A percentile compares a stretch with the other conserved stretches of the same genome.
Evolutionary conservation across 2,329 filamentous ascomycete species (phyloP).

Genomic region (Monosporascus sp.): DNA sequence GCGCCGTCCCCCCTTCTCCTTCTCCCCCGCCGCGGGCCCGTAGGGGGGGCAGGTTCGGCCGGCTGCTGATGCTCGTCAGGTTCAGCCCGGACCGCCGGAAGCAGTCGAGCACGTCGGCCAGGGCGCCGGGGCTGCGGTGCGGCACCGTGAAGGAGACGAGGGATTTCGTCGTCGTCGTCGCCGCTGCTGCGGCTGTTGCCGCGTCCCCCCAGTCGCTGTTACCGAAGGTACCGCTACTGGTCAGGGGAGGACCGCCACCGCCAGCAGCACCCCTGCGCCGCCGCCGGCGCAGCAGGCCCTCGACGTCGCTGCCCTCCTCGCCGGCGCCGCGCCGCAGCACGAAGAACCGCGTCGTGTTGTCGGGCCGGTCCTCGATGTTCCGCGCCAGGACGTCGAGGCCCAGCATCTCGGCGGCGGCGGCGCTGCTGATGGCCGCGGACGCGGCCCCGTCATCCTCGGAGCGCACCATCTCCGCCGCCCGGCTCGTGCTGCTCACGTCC

Average conservation of each 20-base stretch:
- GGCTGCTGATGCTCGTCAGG: slow-evolving; percentile 83
- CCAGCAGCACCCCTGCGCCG: slow-evolving; percentile 7
- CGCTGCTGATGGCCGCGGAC: slow-evolving; percentile 70
- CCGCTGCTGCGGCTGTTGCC: not conserved
- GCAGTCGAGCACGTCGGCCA: slow-evolving; percentile 74
- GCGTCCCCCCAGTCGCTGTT: slow-evolving; percentile 3
- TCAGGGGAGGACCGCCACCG: not conserved
- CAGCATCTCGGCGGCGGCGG: slow-evolving; percentile 64
- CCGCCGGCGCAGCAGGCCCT: not conserved
- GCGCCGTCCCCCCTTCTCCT: slow-evolving; percentile 23
- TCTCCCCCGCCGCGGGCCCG: not conserved
- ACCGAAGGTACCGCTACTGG: not conserved
- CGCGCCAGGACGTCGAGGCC: slow-evolving; percentile 64
- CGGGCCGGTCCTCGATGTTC: slow-evolving; percentile 66
- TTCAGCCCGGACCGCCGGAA: slow-evolving; percentile 73
- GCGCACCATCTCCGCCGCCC: slow-evolving; percentile 72
- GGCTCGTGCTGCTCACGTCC: slow-evolving; percentile 77
- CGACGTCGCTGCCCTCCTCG: not conserved
- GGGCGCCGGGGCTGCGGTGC: slow-evolving; percentile 71
- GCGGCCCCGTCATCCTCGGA: slow-evolving; percentile 53
- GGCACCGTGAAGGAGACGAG: slow-evolving; percentile 80
- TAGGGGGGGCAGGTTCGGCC: slow-evolving; percentile 57
- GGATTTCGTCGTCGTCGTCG: slow-evolving; percentile 51
- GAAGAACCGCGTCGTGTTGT: slow-evolving; percentile 78
- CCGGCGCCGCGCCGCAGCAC: slow-evolving; percentile 43